These are phyloP conservation scores for Funneliformis mosseae DNA, from an alignment of 192 early-diverging fungal species.

Conservation along the genomic window DNA sequence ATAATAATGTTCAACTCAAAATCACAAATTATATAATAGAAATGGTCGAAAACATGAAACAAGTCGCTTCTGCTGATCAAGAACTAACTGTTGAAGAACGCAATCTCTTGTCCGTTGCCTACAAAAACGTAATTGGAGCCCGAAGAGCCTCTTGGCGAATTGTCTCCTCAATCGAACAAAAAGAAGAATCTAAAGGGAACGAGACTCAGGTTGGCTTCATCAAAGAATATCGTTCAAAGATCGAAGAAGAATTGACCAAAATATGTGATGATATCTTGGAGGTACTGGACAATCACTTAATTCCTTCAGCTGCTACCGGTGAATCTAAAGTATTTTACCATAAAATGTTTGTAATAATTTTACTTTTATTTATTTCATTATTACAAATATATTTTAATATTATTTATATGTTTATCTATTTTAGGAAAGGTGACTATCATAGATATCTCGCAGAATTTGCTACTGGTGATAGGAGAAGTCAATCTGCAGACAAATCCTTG, in stretches of 20 bases:
- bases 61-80: conserved; percentile 58
- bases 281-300: conserved; percentile 89
- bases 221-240: conserved; percentile 92
- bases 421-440: conserved; percentile 98
- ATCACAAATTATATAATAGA: conserved; percentile 44
- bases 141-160: conserved; percentile 99
- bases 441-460: conserved; percentile 99
- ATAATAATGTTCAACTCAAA: background rate
- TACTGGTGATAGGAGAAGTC: conserved; percentile 81
- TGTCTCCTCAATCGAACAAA: conserved; percentile 99
- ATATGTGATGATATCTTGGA: conserved; percentile 95
- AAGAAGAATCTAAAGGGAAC: conserved; percentile 97
- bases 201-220: conserved; percentile 88
- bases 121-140: conserved; percentile 99
- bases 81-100: conserved; percentile 98
- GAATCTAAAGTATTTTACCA: conserved; percentile 99
- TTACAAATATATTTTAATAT: background rate
- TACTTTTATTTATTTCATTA: background rate
- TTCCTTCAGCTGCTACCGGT: conserved; percentile 87
- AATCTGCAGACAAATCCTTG: conserved; percentile 81
- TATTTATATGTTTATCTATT: conserved; percentile 21
- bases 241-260: conserved; percentile 92
- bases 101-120: conserved; percentile 97
- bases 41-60: conserved; percentile 82
- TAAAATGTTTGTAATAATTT: conserved; percentile 83